phyloP scores from a whole-genome alignment of 2,329 filamentous ascomycete species.

The Colletotrichum acutatum region DNA sequence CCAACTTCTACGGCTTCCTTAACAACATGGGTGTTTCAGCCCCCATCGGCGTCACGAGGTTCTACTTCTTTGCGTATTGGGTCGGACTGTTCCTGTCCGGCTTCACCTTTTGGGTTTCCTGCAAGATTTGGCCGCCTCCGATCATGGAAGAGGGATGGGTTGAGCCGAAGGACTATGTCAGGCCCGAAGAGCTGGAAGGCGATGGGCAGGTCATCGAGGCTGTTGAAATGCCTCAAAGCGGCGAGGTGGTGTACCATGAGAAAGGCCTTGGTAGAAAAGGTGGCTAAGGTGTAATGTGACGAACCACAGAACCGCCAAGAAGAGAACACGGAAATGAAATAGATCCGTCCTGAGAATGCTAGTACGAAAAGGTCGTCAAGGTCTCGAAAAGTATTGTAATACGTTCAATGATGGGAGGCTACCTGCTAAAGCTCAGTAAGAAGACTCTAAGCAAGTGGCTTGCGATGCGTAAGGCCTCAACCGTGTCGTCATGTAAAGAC shows the following conservation, averaged over 20 bases:
- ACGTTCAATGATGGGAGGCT: background rate
- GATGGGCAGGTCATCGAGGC: constrained; percentile 21
- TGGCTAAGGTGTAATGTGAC: background rate
- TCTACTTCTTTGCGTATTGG: constrained; percentile 68
- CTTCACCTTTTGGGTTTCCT: constrained; percentile 38
- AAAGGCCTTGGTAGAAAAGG: constrained; percentile 14
- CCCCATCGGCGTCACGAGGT: constrained; percentile 48
- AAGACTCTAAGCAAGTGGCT: background rate
- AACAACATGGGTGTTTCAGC: constrained; percentile 51
- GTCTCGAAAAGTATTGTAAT: background rate
- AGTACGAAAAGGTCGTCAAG: background rate
- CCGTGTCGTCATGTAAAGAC: no score
- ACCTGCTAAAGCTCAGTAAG: background rate
- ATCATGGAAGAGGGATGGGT: constrained; percentile 35
- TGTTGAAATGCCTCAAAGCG: background rate
- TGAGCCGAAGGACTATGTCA: constrained; percentile 36
- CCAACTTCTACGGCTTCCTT: constrained; percentile 54
- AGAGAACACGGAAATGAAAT: background rate
- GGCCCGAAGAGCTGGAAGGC: constrained; percentile 25
- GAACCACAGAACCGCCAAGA: background rate
- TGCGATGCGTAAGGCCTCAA: background rate
- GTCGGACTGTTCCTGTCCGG: constrained; percentile 60
- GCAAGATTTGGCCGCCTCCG: constrained; percentile 36
- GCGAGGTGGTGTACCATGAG: background rate
- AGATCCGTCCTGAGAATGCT: background rate